These are phyloP conservation scores for Royoungia palumana DNA, from an alignment of 768 basidiomycete species.

Conservation along the genomic window DNA sequence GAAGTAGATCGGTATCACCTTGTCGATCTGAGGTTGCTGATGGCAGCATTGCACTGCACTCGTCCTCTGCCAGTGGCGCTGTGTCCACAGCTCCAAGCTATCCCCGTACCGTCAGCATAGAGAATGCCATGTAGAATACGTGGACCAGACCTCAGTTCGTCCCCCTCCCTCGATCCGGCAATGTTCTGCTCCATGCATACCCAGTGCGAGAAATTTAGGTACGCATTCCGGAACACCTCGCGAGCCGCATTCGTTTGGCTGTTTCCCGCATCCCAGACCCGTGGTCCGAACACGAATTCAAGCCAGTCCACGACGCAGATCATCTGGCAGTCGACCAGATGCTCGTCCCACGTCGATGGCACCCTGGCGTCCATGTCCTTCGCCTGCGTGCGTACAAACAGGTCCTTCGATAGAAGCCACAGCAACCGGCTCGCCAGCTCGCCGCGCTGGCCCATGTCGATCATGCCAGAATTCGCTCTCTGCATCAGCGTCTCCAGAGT, in stretches of 20 bases:
- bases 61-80: slow-evolving; percentile 10
- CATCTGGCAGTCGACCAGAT: slow-evolving; percentile 12
- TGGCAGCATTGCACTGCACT: slow-evolving; percentile 17
- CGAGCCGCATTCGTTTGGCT: neutral
- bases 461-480: too few species aligned
- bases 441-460: too few species aligned
- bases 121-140: neutral
- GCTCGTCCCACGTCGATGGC: slow-evolving; percentile 1
- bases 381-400: too few species aligned
- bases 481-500: too few species aligned
- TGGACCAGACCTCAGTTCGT: neutral
- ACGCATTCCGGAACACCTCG: slow-evolving; percentile 5
- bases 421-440: too few species aligned
- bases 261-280: neutral
- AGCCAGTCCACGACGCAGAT: slow-evolving; percentile 11
- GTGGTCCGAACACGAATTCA: slow-evolving; percentile 9
- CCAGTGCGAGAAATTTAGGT: slow-evolving; percentile 15
- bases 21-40: slow-evolving; percentile 9
- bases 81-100: neutral
- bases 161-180: neutral
- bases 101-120: neutral
- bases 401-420: too few species aligned
- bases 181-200: slow-evolving; percentile 12
- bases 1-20: slow-evolving; percentile 14
- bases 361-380: too few species aligned